phyloP scores from a whole-genome alignment of 352 stramenopile genomes.

The Phytophthora tubulina region DNA sequence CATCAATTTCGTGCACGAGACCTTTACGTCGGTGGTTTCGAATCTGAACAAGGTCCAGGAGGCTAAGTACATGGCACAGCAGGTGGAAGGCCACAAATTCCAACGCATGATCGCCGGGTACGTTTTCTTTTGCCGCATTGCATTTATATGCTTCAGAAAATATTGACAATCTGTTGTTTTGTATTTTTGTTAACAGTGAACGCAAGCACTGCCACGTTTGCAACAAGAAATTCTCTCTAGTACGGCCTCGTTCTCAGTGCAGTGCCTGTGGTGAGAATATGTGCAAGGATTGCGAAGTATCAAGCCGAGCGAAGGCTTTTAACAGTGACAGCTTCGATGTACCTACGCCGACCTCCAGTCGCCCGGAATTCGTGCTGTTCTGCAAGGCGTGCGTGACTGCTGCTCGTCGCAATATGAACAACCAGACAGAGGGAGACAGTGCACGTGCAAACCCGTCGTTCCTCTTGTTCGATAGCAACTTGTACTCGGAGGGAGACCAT shows the following conservation, averaged over 20 bases:
- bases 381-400: conserved; percentile 68
- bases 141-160: not conserved
- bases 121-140: conserved; percentile 19
- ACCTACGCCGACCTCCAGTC: conserved; percentile 42
- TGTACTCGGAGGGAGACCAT: conserved; percentile 30
- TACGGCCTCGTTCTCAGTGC: conserved; percentile 68
- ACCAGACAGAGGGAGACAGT: conserved; percentile 30
- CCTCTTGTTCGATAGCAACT: conserved; percentile 52
- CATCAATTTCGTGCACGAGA: conserved; percentile 60
- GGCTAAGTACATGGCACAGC: conserved; percentile 65
- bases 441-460: conserved; percentile 31
- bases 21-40: conserved; percentile 60
- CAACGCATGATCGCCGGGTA: conserved; percentile 54
- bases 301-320: conserved; percentile 61
- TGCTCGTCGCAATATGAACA: conserved; percentile 54
- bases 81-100: conserved; percentile 61
- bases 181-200: conserved; percentile 39
- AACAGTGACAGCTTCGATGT: conserved; percentile 53
- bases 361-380: conserved; percentile 54
- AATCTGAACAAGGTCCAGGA: conserved; percentile 74
- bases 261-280: conserved; percentile 77
- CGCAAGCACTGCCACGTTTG: conserved; percentile 77
- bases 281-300: conserved; percentile 72
- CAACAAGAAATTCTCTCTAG: conserved; percentile 78
- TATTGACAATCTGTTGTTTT: conserved; percentile 21